Base-by-base conservation (phyloP, 148 eudicot genomes). In the Bassia scoparia region DNA sequence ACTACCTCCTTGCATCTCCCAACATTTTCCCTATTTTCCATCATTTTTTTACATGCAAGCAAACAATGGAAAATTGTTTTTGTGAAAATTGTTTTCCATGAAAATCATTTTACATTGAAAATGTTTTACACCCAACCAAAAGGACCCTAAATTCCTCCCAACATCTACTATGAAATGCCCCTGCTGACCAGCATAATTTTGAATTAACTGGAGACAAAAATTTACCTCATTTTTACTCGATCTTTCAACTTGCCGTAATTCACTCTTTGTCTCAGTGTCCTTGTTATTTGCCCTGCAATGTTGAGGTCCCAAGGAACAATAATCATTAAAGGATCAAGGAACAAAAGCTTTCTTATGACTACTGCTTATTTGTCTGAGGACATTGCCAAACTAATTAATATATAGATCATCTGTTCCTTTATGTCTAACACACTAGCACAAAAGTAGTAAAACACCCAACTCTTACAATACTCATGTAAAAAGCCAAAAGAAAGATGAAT, bases 271-370 rank as follows among this genome's bases (percentile, higher is more conserved):
- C 38, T 78, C 87, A 55, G 67, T 60, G 72, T 77, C 87, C 73
- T 58, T 84, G 52, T 80, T 87, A 69, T 80, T 82, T 69, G 67
- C 79, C 84, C 96, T 95, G 89, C 67, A 78, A 67, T 34, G 50
- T 68, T 31, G 54, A 76, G 8, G 12, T 41, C 46, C 8, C 12
- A 2, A 4, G 31, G 13, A 53, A 61, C 23, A 58, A 14, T 30
- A 79, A 13, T 41, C 2, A 8, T 0, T 74, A 18, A 14, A 41
- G 41, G 12, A 41, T 41, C 12, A 26, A 26, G 24, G 56, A 21
- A 15, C 53, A 49, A 3, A 20, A 52, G 5, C 26, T 2, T 0
- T 49, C 53, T 49, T 15, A 49, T 49, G 20, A 49, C 53, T 15
- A 18, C 2, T 21, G 23, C 3, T 21, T 52, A 52, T 52, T 52